Evolutionary conservation across 78 protist genomes (phyloP), one percentile per base, ranked within the genome.

Genomic region (Dictyostelium brefeldianum): DNA sequence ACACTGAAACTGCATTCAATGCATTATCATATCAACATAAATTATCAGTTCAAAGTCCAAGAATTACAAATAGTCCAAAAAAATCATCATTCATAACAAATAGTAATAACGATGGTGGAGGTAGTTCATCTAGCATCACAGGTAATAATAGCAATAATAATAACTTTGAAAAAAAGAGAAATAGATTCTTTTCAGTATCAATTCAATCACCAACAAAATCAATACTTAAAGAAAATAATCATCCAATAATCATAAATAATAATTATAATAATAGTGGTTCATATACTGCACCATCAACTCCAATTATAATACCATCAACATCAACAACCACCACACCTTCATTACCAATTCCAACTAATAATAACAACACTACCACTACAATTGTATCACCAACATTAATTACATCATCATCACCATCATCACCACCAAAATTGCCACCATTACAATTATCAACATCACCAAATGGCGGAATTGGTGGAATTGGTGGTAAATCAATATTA

Each of bases 1-100:
- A 31, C 65, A 69, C 78, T 14, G 93, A 87, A 18, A 20, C 25
- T 36, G 93, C 84, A 5, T 77, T 64, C 36, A n/a, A 53, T 56
- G 47, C 84, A 41, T 70, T 74, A 14, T 31, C 36, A 1, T 43
- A 75, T 36, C 79, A 73, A 73, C 14, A 46, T 18, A 73, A 67
- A 67, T 43, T 67, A 67, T 67, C 75, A 31, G 50, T 67, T 67
- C 75, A 67, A 31, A 67, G 47, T 31, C 75, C 75, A 67, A 67
- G 43, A 62, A 25, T 62, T 25, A 25, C 70, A 62, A 12, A 41
- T 5, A 17, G n/a, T 12, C 15, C 12, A 27, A 31, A 67, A 18
- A 73, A 73, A 2, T n/a, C 50, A 73, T 17, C 56, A 62, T 62
- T 62, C 25, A 36, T 36, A 36, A 36, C 43, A 36, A 36, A 36